A percentile compares a stretch with the other conserved stretches of the same genome.
Conservation (phyloP, 2,329 filamentous ascomycete species). For the Hypoxylon sp. region DNA sequence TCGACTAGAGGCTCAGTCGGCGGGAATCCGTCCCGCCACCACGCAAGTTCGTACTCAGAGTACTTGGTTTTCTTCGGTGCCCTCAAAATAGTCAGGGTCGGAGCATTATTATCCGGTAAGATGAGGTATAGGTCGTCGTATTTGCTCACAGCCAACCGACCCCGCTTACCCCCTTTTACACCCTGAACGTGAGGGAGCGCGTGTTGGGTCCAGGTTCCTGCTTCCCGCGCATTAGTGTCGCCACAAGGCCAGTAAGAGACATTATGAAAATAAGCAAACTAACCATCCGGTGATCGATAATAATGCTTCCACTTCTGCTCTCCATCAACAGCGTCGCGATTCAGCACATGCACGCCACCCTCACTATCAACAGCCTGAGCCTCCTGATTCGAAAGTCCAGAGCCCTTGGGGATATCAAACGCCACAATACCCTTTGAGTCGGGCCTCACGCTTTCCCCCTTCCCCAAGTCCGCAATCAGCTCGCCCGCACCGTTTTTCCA, state of each 20-base stretch:
- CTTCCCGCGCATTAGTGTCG: neutral
- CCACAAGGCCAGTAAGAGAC: neutral
- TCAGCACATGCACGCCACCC: conserved; percentile 65
- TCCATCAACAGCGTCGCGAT: conserved; percentile 59
- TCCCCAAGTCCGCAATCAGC: conserved; percentile 55
- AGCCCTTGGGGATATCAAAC: conserved; percentile 61
- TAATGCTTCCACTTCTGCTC: conserved; percentile 59
- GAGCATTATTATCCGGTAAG: conserved; percentile 54
- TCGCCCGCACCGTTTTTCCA: conserved; percentile 60
- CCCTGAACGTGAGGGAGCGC: conserved; percentile 53
- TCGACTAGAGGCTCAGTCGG: conserved; percentile 60
- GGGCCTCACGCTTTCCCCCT: conserved; percentile 59
- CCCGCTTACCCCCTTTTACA: conserved; percentile 55
- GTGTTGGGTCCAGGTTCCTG: conserved; percentile 55
- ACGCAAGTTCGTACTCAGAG: conserved; percentile 55
- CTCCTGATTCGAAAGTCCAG: conserved; percentile 66
- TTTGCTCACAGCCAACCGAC: conserved; percentile 55
- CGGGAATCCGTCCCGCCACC: conserved; percentile 55
- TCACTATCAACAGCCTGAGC: conserved; percentile 62
- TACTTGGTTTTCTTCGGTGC: conserved; percentile 52
- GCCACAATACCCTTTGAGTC: conserved; percentile 60
- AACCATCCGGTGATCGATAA: conserved; percentile 55
- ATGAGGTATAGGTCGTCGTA: conserved; percentile 57
- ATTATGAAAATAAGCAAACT: too few species aligned
- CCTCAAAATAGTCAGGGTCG: conserved; percentile 54